Percentiles rank a stretch among this genome's conserved stretches.
phyloP scores from a whole-genome alignment of 164 flowering plant species.

The Santalum album region DNA sequence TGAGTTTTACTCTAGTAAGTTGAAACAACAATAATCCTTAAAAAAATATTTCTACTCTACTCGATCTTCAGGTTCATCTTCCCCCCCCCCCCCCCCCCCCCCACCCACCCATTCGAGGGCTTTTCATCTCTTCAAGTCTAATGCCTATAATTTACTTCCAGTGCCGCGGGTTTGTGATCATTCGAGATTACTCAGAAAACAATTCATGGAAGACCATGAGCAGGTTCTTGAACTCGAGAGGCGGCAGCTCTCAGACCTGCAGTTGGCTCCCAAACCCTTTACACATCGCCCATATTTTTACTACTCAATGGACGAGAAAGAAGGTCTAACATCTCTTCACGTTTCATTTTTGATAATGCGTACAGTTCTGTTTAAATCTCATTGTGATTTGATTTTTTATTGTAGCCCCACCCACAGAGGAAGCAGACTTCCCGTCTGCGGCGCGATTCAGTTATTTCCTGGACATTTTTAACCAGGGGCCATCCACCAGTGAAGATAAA shows the following conservation, averaged over 20 bases:
- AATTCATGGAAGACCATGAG: slow-evolving; percentile 51
- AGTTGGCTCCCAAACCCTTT: slow-evolving; percentile 29
- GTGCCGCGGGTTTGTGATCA: slow-evolving; percentile 40
- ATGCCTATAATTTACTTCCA: too few relatives aligned
- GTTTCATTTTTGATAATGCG: neutral
- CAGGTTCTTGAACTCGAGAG: slow-evolving; percentile 50
- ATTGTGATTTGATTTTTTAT: neutral
- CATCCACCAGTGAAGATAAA: slow-evolving; percentile 18
- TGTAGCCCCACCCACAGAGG: slow-evolving; percentile 16
- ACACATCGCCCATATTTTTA: slow-evolving; percentile 25
- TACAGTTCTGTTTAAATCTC: neutral
- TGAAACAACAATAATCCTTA: neutral
- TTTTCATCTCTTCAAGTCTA: too few relatives aligned
- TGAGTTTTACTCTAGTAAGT: slow-evolving; percentile 51
- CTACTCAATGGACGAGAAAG: slow-evolving; percentile 38
- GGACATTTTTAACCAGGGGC: slow-evolving; percentile 25
- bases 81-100: too few relatives aligned
- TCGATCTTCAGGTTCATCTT: too few relatives aligned
- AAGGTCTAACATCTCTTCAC: slow-evolving; percentile 22
- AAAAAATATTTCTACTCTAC: neutral
- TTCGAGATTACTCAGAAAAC: slow-evolving; percentile 40
- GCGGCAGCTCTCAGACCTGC: slow-evolving; percentile 36
- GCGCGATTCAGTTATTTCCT: slow-evolving; percentile 27
- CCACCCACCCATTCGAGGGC: too few relatives aligned
- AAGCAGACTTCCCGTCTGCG: slow-evolving; percentile 18